phyloP scores from a whole-genome alignment of 1,284 basidiomycete species.

The Puccinia coronata region DNA sequence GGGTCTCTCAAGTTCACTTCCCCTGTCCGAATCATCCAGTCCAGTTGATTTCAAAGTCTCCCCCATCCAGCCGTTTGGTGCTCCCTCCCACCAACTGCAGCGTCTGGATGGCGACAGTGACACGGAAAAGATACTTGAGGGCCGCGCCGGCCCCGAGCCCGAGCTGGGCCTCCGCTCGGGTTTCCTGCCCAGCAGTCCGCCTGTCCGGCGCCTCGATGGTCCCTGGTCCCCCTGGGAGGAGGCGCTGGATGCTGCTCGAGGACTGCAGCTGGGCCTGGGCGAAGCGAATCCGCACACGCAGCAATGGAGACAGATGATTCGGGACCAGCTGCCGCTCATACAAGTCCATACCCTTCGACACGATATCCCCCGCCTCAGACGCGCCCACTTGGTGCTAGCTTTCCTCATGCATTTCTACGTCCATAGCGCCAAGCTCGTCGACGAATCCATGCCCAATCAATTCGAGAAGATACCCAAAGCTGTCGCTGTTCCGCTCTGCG shows the following conservation, averaged over 20 bases:
- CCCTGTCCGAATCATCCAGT: background rate
- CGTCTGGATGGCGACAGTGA: background rate
- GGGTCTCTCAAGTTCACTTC: background rate
- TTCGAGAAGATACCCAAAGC: slow-evolving; percentile 53
- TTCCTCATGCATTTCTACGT: slow-evolving; percentile 88
- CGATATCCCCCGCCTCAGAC: slow-evolving; percentile 61
- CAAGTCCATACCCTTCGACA: background rate
- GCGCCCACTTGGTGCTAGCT: slow-evolving; percentile 80
- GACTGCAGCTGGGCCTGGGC: slow-evolving; percentile 21
- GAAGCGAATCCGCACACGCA: slow-evolving; percentile 6
- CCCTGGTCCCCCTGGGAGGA: slow-evolving; percentile 30
- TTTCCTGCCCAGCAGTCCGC: slow-evolving; percentile 21
- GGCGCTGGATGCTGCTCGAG: slow-evolving; percentile 29
- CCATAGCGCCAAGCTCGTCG: slow-evolving; percentile 60
- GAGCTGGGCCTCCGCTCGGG: slow-evolving; percentile 5
- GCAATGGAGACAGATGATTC: slow-evolving; percentile 61
- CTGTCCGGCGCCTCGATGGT: background rate
- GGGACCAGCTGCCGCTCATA: slow-evolving; percentile 55
- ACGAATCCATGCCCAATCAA: background rate
- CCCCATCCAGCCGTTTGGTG: background rate
- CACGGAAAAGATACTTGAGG: background rate
- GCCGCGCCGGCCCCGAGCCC: background rate
- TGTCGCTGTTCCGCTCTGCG: slow-evolving; percentile 75
- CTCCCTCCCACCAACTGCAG: background rate
- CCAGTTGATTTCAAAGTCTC: background rate